Evolutionary conservation across 257 asterid species (phyloP).

Genomic region (Ajuga chamaepitys): DNA sequence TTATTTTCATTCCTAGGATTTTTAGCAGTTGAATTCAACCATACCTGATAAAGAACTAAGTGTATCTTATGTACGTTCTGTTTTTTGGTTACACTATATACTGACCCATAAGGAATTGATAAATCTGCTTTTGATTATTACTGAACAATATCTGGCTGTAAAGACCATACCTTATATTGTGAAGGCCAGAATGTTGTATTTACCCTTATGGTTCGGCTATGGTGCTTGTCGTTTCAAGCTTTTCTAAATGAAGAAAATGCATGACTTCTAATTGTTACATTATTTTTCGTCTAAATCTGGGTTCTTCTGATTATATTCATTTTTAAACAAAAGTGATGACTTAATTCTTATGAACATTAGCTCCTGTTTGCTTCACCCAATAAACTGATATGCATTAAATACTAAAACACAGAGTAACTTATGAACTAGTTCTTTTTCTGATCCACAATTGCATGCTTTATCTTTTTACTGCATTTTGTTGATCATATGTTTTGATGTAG

Average conservation of each 20-base stretch:
- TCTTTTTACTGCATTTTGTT: neutral
- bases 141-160: neutral
- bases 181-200: neutral
- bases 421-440: neutral
- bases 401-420: neutral
- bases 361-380: neutral
- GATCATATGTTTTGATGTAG: neutral
- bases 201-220: neutral
- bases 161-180: no score
- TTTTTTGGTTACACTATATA: neutral
- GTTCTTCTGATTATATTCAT: neutral
- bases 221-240: neutral
- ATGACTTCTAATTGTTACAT: neutral
- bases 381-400: neutral
- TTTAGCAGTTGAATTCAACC: neutral
- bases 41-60: neutral
- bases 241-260: neutral
- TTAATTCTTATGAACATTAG: neutral
- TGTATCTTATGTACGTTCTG: neutral
- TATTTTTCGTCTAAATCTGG: neutral
- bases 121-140: neutral
- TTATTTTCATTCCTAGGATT: neutral
- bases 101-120: neutral
- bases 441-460: neutral
- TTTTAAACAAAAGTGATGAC: neutral